Evolutionary conservation across 2,329 filamentous ascomycete species (phyloP).

Genomic region (Ophiostoma fasciatum): DNA sequence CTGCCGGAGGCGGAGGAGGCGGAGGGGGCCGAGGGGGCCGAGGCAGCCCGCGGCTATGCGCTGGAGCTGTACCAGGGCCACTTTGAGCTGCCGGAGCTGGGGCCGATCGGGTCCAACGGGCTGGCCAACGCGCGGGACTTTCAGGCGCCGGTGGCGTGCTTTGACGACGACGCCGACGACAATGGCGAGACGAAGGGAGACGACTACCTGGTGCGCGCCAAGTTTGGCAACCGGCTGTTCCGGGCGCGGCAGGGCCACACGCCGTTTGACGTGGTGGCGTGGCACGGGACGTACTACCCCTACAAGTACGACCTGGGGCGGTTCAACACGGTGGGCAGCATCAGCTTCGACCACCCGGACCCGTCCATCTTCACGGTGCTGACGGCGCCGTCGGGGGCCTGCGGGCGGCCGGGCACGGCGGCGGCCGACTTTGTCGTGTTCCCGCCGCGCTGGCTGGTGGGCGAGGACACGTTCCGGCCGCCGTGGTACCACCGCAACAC

Average conservation of each 20-base stretch:
- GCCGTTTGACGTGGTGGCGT: slow-evolving; percentile 66
- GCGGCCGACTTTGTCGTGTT: slow-evolving; percentile 61
- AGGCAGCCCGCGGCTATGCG: slow-evolving; percentile 46
- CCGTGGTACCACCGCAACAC: slow-evolving; percentile 61
- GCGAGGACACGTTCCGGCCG: slow-evolving; percentile 54
- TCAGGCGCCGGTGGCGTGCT: slow-evolving; percentile 54
- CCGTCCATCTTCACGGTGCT: slow-evolving; percentile 64
- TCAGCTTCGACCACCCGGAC: slow-evolving; percentile 65
- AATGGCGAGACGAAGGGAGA: slow-evolving; percentile 22
- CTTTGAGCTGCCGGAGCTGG: slow-evolving; percentile 56
- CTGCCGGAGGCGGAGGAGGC: slow-evolving; percentile 29
- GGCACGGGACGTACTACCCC: slow-evolving; percentile 68
- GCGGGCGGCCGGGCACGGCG: slow-evolving; percentile 38
- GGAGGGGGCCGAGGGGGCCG: slow-evolving; percentile 22
- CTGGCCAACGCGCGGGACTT: slow-evolving; percentile 67
- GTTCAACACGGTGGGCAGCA: slow-evolving; percentile 59
- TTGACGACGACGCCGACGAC: slow-evolving; percentile 47
- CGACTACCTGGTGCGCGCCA: slow-evolving; percentile 38
- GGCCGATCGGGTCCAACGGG: slow-evolving; percentile 58
- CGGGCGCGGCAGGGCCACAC: slow-evolving; percentile 48
- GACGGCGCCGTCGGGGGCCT: slow-evolving; percentile 45
- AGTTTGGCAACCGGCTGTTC: slow-evolving; percentile 56
- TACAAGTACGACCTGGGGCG: slow-evolving; percentile 71
- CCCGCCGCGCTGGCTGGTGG: slow-evolving; percentile 55
- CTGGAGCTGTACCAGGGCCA: slow-evolving; percentile 61